These are phyloP conservation scores for Thelephora ganbajun DNA, from an alignment of 768 basidiomycete genomes.

Conservation along the genomic window DNA sequence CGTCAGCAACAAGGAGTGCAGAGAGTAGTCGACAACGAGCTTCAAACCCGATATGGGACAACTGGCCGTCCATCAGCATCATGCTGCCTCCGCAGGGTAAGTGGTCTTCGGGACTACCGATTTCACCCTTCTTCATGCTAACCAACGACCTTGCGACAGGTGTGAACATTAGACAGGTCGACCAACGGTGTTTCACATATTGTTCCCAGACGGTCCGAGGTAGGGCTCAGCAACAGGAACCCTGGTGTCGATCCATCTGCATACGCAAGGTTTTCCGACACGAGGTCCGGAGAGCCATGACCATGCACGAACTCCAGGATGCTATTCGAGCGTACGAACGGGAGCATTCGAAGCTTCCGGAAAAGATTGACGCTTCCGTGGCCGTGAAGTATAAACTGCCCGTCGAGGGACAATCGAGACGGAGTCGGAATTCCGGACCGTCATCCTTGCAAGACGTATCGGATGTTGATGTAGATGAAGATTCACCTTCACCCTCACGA, in stretches of 20 bases:
- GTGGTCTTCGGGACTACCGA: not conserved
- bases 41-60: slow-evolving; percentile 6
- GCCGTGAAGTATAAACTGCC: slow-evolving; percentile 41
- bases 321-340: not conserved
- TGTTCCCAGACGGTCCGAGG: slow-evolving; percentile 20
- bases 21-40: not conserved
- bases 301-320: slow-evolving; percentile 6
- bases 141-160: slow-evolving; percentile 10
- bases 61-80: slow-evolving; percentile 13
- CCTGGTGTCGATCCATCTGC: slow-evolving; percentile 22
- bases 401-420: slow-evolving; percentile 41
- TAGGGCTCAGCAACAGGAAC: slow-evolving; percentile 17
- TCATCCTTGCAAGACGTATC: not conserved
- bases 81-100: slow-evolving; percentile 12
- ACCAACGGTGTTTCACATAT: slow-evolving; percentile 23
- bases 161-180: slow-evolving; percentile 16
- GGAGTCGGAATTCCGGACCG: not conserved
- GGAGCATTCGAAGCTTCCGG: slow-evolving; percentile 1
- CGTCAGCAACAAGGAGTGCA: too few species aligned
- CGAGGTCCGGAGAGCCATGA: slow-evolving; percentile 17
- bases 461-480: slow-evolving; percentile 8
- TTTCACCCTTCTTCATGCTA: not conserved
- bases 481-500: not conserved
- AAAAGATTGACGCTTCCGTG: slow-evolving; percentile 5
- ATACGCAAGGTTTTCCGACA: slow-evolving; percentile 22